Conservation (phyloP, 2,329 filamentous ascomycete species). For the Colletotrichum lindemuthianum region DNA sequence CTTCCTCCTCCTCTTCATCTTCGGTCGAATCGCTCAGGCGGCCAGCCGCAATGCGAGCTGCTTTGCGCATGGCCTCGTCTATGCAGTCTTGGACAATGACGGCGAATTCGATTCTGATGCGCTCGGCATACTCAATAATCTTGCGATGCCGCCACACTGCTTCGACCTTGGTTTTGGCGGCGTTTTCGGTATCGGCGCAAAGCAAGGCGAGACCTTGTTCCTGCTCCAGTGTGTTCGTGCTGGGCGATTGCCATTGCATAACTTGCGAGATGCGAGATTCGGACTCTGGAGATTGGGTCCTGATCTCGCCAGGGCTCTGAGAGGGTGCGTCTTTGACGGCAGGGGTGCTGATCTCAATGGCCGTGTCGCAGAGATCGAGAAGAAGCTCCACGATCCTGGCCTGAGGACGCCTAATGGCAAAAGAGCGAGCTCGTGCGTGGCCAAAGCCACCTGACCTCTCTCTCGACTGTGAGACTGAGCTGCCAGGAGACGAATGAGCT, state of each 20-base stretch:
- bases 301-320: constrained; percentile 77
- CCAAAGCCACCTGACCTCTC: constrained; percentile 79
- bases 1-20: constrained; percentile 64
- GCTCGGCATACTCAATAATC: constrained; percentile 95
- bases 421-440: constrained; percentile 85
- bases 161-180: constrained; percentile 89
- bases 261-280: constrained; percentile 96
- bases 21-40: constrained; percentile 82
- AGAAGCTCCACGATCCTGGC: constrained; percentile 94
- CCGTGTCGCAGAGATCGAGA: constrained; percentile 94
- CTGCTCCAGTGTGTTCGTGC: constrained; percentile 89
- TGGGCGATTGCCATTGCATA: constrained; percentile 95
- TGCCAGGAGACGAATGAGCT: constrained; percentile 77
- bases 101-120: constrained; percentile 93
- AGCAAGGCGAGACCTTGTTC: constrained; percentile 88
- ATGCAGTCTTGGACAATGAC: constrained; percentile 96
- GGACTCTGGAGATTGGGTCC: constrained; percentile 94
- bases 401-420: constrained; percentile 88
- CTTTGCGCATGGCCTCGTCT: constrained; percentile 88
- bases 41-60: constrained; percentile 86
- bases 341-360: constrained; percentile 92
- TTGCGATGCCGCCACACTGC: constrained; percentile 90
- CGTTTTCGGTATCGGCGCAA: constrained; percentile 88
- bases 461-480: constrained; percentile 76
- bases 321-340: constrained; percentile 86